Base-by-base conservation (phyloP, 495 filamentous ascomycete genomes). In the Zalerion maritima region DNA sequence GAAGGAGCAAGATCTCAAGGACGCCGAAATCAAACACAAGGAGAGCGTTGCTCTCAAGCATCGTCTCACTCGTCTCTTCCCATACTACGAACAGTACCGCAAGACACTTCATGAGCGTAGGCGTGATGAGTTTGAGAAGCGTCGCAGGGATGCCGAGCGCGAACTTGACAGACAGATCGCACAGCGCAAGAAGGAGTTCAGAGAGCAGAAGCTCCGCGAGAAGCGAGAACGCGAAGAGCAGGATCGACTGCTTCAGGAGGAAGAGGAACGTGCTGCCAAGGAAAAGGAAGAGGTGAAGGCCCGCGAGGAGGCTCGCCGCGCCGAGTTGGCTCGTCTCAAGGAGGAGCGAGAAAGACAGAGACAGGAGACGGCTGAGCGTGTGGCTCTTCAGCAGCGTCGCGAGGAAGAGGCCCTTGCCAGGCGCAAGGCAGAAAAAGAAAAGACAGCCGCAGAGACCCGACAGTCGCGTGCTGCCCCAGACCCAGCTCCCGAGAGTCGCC, bases 71-170 rank as follows among this genome's bases (percentile, higher is more conserved):
- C 73, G 85, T 29, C 70, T 97, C 27, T 73, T 96, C 32, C 69
- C 71, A 5, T 49, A 58, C 18, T 97, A 94, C 58, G 82, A 81
- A 52, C 63, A 51, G 14, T 96, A 93, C 71, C 68, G 76, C 39
- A 62, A 76, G 35, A 69, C 78, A 18, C 64, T 94, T 16, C 75
- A 77, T 28, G 75, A 85, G 48, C 76, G 83, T 47, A 79, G 89
- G 40, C 81, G 82, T 45, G 81, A 93, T 41, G 81, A 96, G 53
- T 96, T 96, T 45, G 91, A 96, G 67, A 83, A 79, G 60, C 74
- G 86, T 28, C 75, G 81, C 47, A 81, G 75, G 55, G 73, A 78
- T 42, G 89, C 89, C 18, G 81, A 94, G 62, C 72, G 73, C 29
- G 87, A 96, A 42, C 69, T 91, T 29, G 75, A 94, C 61, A 74